Evolutionary conservation across 805 yeast genomes (phyloP), one percentile per base, ranked within the genome.

Genomic region (Candida yuanshanica): DNA sequence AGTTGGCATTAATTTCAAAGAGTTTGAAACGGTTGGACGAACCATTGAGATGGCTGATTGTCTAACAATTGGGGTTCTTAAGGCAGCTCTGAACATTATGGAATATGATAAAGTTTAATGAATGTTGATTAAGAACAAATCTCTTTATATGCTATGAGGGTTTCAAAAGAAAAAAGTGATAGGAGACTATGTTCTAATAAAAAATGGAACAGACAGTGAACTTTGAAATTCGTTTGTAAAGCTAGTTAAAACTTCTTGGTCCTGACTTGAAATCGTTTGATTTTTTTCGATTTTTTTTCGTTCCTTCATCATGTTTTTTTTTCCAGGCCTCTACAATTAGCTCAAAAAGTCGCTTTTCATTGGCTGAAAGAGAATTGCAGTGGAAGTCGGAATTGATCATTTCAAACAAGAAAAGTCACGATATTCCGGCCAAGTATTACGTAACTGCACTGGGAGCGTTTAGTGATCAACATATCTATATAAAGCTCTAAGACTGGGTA

Each of bases 11-110:
- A 42, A 20, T 40, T 46, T 45, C 29, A 47, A 22, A 16, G 46
- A 14, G 21, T 31, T 31, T 31, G 35, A 22, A 14, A 40, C 23
- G 23, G 45, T 27, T 45, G 52, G 51, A 38, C 52, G 51, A 25
- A 43, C 46, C 36, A 45, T 39, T 5, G 45, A 36, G 32, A 42
- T 37, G 32, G 44, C 29, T 7, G 51, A 39, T 35, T 46, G 41
- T 45, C 47, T 52, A 18, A 48, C 37, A 21, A 40, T 37, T 39
- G 56, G 53, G 27, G 47, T 36, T 53, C 54, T 53, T 35, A 46
- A 45, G 31, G 38, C 44, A 31, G 43, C 34, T 43, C 47, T 46
- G 39, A 48, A 48, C 50, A 47, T 47, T 37, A 20, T 42, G 31
- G n/a, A 8, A 31, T 31, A 31, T 31, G 14, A 18, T 27, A 27